Base-by-base conservation (phyloP, 225 moss, liverwort and hornwort species). In the Bryoerythrophyllum caledonicum region DNA sequence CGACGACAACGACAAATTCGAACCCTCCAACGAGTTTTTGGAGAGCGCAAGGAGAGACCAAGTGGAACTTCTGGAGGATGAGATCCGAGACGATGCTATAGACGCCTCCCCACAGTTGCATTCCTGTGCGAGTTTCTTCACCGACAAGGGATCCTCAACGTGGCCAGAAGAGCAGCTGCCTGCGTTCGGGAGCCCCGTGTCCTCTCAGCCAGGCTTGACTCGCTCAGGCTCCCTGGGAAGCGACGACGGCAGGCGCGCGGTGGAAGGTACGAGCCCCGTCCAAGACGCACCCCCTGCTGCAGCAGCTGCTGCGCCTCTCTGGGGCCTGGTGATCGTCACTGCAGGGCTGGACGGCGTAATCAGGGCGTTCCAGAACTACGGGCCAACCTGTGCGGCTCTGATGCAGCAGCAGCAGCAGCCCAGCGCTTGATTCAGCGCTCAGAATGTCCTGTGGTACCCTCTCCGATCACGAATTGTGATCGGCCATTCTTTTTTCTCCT, bases 111-210 rank as follows among this genome's bases (percentile, higher is more conserved):
- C 84, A 67, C 74, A 79, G 79, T 73, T 74, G 76, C 76, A 89
- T 82, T 78, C 83, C 27, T 89, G 92, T 76, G 82, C 92, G 46
- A 94, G 73, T 70, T 89, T 96, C 84, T 90, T 91, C 74, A 71
- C 82, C 37, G 96, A 92, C 69, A 96, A 82, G 73, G 87, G 93
- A 20, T 90, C 90, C 21, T 74, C 71, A 41, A 93, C 90, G 20
- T 96, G 96, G 96, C 92, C 93, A 23, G 93, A 92, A 82, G 96
- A 96, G 78, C 91, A 96, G 75, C 93, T 92, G 34, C 90, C 89
- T 63, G 84, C 86, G 4, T 80, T 85, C 61, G 87, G 79, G 72
- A 90, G 78, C 82, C 90, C 74, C 64, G 77, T 76, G 87, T 64
- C 77, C 79, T 86, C 90, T 63, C 52, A 86, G 77, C 71, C 91